Evolutionary conservation across 75 land plant species (phyloP).

Genomic region (Sequoiadendron giganteum): DNA sequence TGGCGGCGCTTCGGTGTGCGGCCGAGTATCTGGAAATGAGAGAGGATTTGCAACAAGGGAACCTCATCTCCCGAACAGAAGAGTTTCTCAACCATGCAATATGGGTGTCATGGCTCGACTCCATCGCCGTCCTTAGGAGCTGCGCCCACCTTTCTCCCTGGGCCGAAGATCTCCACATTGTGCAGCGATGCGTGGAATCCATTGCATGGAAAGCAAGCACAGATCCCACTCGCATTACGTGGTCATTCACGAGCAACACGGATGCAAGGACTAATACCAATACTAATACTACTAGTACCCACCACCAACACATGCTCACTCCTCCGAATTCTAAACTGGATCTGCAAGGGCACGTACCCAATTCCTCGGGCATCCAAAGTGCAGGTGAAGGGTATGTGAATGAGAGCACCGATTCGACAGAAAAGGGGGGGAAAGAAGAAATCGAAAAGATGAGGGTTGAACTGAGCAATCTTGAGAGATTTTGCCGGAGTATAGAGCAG

Average conservation of each 20-base stretch:
- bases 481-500: not conserved
- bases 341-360: too few species aligned
- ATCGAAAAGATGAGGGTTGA: not conserved
- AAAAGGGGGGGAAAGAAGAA: not conserved
- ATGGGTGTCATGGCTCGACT: slow-evolving; percentile 57
- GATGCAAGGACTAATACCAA: not conserved
- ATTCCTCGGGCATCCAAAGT: not conserved
- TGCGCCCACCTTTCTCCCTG: slow-evolving; percentile 63
- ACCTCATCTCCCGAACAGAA: slow-evolving; percentile 68
- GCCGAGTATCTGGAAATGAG: slow-evolving; percentile 81
- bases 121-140: slow-evolving; percentile 50
- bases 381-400: not conserved
- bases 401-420: not conserved
- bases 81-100: slow-evolving; percentile 48
- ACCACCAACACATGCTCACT: not conserved
- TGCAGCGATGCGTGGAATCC: slow-evolving; percentile 62
- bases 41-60: slow-evolving; percentile 62
- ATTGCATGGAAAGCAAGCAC: slow-evolving; percentile 63
- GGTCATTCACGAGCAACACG: not conserved
- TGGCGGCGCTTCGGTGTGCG: slow-evolving; percentile 72
- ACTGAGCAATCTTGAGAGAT: not conserved
- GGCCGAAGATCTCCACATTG: slow-evolving; percentile 68
- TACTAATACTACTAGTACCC: too few species aligned
- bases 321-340: not conserved
- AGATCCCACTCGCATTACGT: slow-evolving; percentile 23